Evolutionary conservation across 2,329 filamentous ascomycete species (phyloP), one percentile per base, ranked within the genome.

Genomic region (Chrysosphaeria jannelii): DNA sequence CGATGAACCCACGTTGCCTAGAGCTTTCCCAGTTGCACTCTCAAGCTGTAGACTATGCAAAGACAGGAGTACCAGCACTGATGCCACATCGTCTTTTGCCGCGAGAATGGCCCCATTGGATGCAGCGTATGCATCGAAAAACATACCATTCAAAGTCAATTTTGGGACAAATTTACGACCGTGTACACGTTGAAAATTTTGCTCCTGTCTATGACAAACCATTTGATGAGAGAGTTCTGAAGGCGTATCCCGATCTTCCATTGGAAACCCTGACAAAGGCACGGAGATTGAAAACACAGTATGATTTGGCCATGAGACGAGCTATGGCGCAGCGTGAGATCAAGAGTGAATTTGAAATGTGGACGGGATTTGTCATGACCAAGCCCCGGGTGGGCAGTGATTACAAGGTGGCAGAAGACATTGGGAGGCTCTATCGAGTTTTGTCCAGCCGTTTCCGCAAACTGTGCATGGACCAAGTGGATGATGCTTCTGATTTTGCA

Each of bases 31-130:
- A 56, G 6, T 47, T 93, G 3, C 85, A 97, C 39, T 93, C 85
- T 0, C 63, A 66, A 33, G 81, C 85, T 0, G 85, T 97, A 1
- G 85, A 97, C 40, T 97, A 85, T 38, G 66, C 74, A 21, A 97
- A 97, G 46, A 81, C 75, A 2, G 85, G 85, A 0, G 54, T 68
- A 7, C 59, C 71, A 0, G 81, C 79, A 0, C 45, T 53, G 11
- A 69, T 89, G 49, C 48, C 50, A 5, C 44, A 47, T 19, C 46
- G 52, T 1, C 46, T 85, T 4, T 47, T 50, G n/a, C 64, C 71
- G 0, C 47, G 35, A 5, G 45, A 34, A 25, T 89, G 63, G 57
- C 85, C 78, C 1, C 81, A 91, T 39, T 93, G 81, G 38, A 81
- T 88, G 66, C 69, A 78, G 38, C 76, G 66, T 37, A 52, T 46